phyloP scores from a whole-genome alignment of 2,329 filamentous ascomycete species.

The Leptodontidium sp. region DNA sequence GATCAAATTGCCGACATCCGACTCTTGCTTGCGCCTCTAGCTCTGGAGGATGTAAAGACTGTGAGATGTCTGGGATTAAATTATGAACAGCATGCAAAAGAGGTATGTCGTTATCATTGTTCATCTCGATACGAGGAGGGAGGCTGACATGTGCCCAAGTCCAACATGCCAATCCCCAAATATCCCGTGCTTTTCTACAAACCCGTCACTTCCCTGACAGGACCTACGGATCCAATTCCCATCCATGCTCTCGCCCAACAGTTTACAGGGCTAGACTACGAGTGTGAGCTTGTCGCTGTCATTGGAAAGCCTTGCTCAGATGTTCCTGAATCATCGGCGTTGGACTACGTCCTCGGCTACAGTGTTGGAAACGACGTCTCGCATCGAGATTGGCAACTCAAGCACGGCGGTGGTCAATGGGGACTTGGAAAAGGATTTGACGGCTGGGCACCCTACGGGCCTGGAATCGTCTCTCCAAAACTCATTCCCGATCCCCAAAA shows the following conservation, averaged over 20 bases:
- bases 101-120: constrained; percentile 51
- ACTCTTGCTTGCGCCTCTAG: constrained; percentile 69
- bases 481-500: constrained; percentile 65
- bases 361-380: constrained; percentile 82
- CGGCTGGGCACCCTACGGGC: constrained; percentile 77
- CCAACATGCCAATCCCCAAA: constrained; percentile 72
- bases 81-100: constrained; percentile 75
- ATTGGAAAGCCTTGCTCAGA: constrained; percentile 74
- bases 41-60: constrained; percentile 67
- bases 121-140: not conserved
- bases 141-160: constrained; percentile 47
- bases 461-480: constrained; percentile 69
- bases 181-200: constrained; percentile 81
- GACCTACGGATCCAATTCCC: constrained; percentile 71
- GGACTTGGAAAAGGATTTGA: constrained; percentile 78
- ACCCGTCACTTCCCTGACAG: constrained; percentile 70
- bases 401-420: constrained; percentile 74
- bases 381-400: constrained; percentile 79
- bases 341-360: constrained; percentile 80
- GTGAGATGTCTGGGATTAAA: constrained; percentile 76
- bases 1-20: constrained; percentile 65
- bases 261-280: constrained; percentile 75
- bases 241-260: constrained; percentile 72
- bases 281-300: constrained; percentile 79
- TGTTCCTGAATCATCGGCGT: constrained; percentile 69